These are phyloP conservation scores for Epichloe sylvatica DNA, from an alignment of 2,329 filamentous ascomycete species.

Conservation along the genomic window DNA sequence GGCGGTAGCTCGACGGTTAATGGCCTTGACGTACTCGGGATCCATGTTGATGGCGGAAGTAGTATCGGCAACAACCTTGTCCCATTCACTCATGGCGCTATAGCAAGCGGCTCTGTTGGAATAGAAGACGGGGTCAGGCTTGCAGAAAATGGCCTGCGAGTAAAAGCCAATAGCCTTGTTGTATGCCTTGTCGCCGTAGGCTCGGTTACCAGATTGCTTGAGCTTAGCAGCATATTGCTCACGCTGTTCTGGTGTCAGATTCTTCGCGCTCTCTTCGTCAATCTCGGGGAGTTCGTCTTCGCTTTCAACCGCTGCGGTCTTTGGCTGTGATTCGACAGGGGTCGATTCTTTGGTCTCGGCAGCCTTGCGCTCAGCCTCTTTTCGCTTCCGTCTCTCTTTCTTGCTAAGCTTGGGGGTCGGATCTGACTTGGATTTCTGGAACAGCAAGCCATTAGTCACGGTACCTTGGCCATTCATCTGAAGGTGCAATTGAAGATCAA, in stretches of 20 bases:
- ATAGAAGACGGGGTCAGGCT: constrained; percentile 94
- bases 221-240: constrained; percentile 81
- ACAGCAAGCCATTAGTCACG: neutral
- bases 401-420: constrained; percentile 60
- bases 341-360: constrained; percentile 27
- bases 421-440: constrained; percentile 30
- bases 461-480: neutral
- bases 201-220: constrained; percentile 92
- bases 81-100: constrained; percentile 85
- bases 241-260: constrained; percentile 49
- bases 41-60: constrained; percentile 89
- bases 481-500: neutral
- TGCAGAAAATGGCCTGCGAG: constrained; percentile 90
- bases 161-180: constrained; percentile 89
- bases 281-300: constrained; percentile 58
- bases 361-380: constrained; percentile 56
- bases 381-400: constrained; percentile 79
- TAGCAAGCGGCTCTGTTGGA: constrained; percentile 97
- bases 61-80: constrained; percentile 93
- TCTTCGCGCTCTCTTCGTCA: constrained; percentile 40
- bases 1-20: constrained; percentile 91
- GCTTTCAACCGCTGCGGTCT: constrained; percentile 38
- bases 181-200: constrained; percentile 89
- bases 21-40: constrained; percentile 89
- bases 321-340: constrained; percentile 27